These are phyloP conservation scores for Phaeomoniella chlamydospora DNA, from an alignment of 2,329 filamentous ascomycete species.

Conservation along the genomic window DNA sequence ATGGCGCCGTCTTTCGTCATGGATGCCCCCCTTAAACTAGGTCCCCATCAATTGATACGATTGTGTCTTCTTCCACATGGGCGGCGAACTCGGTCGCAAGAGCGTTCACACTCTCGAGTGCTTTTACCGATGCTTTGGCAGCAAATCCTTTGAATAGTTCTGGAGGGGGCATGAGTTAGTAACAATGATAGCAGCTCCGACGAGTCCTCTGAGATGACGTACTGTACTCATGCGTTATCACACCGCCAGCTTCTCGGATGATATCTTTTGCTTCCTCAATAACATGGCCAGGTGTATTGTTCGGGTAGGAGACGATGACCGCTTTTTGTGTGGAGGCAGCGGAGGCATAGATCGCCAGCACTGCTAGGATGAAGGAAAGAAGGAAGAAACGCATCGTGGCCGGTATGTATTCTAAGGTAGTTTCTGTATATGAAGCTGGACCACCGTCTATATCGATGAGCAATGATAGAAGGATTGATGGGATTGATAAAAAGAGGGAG, in stretches of 20 bases:
- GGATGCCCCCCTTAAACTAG: slow-evolving; percentile 1
- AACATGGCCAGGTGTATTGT: slow-evolving; percentile 52
- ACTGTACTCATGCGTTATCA: slow-evolving; percentile 73
- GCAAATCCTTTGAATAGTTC: slow-evolving; percentile 50
- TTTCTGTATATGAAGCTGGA: too few species aligned
- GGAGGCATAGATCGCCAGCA: slow-evolving; percentile 46
- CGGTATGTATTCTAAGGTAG: too few species aligned
- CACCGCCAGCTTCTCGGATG: slow-evolving; percentile 53
- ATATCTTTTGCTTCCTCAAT: slow-evolving; percentile 57
- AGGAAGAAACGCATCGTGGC: slow-evolving; percentile 53
- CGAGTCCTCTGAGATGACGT: too few species aligned
- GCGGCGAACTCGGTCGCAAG: slow-evolving; percentile 47
- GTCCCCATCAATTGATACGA: slow-evolving; percentile 36
- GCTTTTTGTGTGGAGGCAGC: slow-evolving; percentile 48
- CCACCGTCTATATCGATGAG: too few species aligned
- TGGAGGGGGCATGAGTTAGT: slow-evolving; percentile 13
- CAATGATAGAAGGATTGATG: too few species aligned
- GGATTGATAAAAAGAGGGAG: too few species aligned
- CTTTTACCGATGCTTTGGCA: slow-evolving; percentile 54
- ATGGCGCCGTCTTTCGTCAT: too few species aligned
- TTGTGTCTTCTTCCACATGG: slow-evolving; percentile 62
- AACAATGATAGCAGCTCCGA: too few species aligned
- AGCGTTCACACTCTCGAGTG: slow-evolving; percentile 52
- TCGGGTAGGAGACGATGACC: slow-evolving; percentile 65
- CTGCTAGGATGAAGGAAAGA: slow-evolving; percentile 40